Evolutionary conservation across 176 grass and related monocot genomes (phyloP).

Genomic region (Oryza officinalis): DNA sequence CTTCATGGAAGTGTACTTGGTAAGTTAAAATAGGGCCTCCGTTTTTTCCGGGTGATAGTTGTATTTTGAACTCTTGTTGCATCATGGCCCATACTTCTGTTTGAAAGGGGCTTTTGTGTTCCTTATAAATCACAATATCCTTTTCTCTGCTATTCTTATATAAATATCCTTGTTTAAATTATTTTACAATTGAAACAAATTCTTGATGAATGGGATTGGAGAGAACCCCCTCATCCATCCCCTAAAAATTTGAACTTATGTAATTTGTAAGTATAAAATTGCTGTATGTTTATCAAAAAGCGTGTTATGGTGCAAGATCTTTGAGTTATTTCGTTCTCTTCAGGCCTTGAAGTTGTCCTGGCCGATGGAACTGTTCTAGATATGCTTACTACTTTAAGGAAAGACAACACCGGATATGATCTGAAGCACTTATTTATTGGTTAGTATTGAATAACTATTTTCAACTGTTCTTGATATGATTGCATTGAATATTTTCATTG

Average conservation of each 20-base stretch:
- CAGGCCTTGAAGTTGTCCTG: conserved; percentile 87
- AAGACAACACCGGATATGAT: conserved; percentile 98
- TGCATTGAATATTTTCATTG: conserved; percentile 25
- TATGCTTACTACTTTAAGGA: conserved; percentile 91
- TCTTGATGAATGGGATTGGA: not conserved
- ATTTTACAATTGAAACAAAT: conserved; percentile 2
- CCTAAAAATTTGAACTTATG: conserved; percentile 1
- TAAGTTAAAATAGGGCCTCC: conserved; percentile 39
- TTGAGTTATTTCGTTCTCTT: conserved; percentile 25
- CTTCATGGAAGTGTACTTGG: conserved; percentile 96
- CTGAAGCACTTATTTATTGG: conserved; percentile 97
- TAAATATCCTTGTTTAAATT: conserved; percentile 1
- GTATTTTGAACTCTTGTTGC: not conserved
- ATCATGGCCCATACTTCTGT: not conserved
- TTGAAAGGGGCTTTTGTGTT: conserved; percentile 11
- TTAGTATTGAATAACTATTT: conserved; percentile 27
- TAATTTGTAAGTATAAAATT: conserved; percentile 10
- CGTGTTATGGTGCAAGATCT: not conserved
- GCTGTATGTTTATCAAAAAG: not conserved
- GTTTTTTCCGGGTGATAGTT: not conserved
- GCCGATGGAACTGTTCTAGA: conserved; percentile 94
- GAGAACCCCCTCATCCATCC: not conserved
- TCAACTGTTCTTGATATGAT: not conserved
- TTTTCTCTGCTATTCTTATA: not conserved
- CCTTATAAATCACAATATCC: not conserved